Base-by-base conservation (phyloP, 1,284 basidiomycete genomes). In the Melampsora abietis-canadensis region DNA sequence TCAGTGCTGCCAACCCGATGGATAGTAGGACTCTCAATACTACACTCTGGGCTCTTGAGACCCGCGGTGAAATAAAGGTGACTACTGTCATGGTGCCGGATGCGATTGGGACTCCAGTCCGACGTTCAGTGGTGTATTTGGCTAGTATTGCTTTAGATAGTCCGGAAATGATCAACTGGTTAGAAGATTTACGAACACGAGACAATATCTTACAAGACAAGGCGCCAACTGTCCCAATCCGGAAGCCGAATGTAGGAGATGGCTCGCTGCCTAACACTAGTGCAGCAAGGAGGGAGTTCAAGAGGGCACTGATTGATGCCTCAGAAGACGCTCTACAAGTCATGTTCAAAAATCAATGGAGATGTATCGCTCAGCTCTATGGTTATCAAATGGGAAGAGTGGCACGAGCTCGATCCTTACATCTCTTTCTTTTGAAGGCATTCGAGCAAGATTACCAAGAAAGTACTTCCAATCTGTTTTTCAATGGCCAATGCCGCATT, bases 21-120 rank as follows among this genome's bases (percentile, higher is more conserved):
- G 91, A 93, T 80, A 89, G 88, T 80, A 86, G 89, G 14, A 92
- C 90, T 0, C 83, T 88, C 21, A 84, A 84, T 30, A 81, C 85
- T 2, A 87, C 89, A 0, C 82, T 90, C 61, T 85, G 85, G 70
- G 86, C 82, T 27, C 82, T 92, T 77, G 88, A 90, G 80, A 82
- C 81, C 51, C 85, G 85, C 44, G 87, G 87, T 8, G 85, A 86
- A 76, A 82, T 92, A 76, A 90, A 87, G 80, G 84, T 87, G 76
- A 81, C 91, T 40, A 87, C 85, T 76, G 88, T 89, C 0, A 84
- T 85, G 15, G 82, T 90, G 48, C 81, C 84, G n/a, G 65, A 75
- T 66, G 65, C 65, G 19, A 24, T 75, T 57, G 72, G 72, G 12
- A 46, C 37, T 51, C 37, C 65, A 66, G 59, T 59, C 24, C 64